Evolutionary conservation across 441 rosid species (phyloP).

Genomic region (Flueggea neowawraea): DNA sequence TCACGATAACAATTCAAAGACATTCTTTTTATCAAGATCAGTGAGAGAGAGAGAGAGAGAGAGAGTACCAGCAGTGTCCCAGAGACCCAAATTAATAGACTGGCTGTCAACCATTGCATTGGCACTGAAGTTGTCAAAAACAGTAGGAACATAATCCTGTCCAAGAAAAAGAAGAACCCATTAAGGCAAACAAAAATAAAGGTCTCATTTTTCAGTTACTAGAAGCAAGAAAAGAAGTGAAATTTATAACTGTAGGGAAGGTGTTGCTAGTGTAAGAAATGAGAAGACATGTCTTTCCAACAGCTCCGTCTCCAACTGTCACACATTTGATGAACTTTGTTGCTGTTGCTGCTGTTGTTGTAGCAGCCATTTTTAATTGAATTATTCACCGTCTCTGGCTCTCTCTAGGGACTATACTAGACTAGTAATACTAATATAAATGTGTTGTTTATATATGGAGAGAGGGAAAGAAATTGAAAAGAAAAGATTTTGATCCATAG

Average conservation of each 20-base stretch:
- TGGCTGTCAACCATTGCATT: constrained; percentile 85
- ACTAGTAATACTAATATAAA: no score
- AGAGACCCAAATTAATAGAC: constrained; percentile 82
- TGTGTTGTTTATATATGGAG: background rate
- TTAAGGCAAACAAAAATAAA: background rate
- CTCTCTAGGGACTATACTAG: no score
- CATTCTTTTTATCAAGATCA: background rate
- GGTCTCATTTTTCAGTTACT: background rate
- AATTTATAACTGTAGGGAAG: constrained; percentile 66
- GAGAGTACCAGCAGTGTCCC: constrained; percentile 88
- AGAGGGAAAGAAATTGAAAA: constrained; percentile 2
- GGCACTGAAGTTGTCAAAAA: constrained; percentile 90
- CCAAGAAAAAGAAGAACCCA: constrained; percentile 7
- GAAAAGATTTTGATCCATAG: constrained; percentile 8
- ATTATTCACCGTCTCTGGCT: background rate
- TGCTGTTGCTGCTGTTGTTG: constrained; percentile 38
- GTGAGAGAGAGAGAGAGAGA: background rate
- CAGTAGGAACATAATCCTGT: constrained; percentile 96
- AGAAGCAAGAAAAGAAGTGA: background rate
- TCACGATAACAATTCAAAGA: background rate
- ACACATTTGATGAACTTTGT: constrained; percentile 91
- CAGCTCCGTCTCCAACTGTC: constrained; percentile 97
- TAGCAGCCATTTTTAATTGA: constrained; percentile 19
- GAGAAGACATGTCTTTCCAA: constrained; percentile 95
- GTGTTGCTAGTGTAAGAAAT: constrained; percentile 96